Percentiles rank a stretch among this genome's conserved stretches.
Evolutionary conservation across 257 asterid species (phyloP).

Genomic region (Lycium ferocissimum): DNA sequence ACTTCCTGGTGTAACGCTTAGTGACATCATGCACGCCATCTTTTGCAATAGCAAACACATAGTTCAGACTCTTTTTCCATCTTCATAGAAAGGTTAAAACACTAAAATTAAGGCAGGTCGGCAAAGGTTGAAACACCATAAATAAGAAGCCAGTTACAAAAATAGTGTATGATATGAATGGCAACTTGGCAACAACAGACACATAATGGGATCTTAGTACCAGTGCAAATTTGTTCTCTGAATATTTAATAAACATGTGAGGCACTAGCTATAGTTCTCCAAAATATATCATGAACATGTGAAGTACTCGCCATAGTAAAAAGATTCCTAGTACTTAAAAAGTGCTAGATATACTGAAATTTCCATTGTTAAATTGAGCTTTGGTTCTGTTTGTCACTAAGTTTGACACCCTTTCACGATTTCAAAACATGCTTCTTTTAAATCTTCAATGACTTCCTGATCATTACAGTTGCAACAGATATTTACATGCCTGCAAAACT

Average conservation of each 20-base stretch:
- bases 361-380: neutral
- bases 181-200: constrained; percentile 19
- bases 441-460: neutral
- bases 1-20: constrained; percentile 88
- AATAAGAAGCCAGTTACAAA: constrained; percentile 21
- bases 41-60: constrained; percentile 72
- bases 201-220: neutral
- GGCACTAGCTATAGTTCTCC: neutral
- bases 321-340: neutral
- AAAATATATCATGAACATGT: constrained; percentile 16
- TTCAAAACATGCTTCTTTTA: neutral
- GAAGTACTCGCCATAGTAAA: neutral
- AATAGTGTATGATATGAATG: neutral
- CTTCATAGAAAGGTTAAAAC: constrained; percentile 55
- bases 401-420: neutral
- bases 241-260: neutral
- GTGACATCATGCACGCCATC: constrained; percentile 96
- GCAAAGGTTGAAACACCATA: constrained; percentile 10
- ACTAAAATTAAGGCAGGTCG: constrained; percentile 30
- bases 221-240: neutral
- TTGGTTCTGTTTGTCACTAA: neutral
- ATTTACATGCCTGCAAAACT: constrained; percentile 12
- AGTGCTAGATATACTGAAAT: neutral
- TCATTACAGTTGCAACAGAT: neutral
- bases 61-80: constrained; percentile 84